Evolutionary conservation across 2,329 filamentous ascomycete genomes (phyloP).

Genomic region (Sordariomycetes sp.): DNA sequence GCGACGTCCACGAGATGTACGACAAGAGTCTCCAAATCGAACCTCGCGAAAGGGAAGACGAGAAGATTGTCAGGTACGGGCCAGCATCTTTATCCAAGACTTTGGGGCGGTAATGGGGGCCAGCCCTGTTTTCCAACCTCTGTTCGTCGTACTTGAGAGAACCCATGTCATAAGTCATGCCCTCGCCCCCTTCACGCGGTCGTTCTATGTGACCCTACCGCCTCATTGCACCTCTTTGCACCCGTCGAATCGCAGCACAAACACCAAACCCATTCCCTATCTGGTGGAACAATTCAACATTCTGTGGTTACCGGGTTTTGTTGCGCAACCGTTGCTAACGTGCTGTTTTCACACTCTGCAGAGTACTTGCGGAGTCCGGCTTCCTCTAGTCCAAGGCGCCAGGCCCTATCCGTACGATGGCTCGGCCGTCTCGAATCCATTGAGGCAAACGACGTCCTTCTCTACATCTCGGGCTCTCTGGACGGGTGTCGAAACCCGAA

Average conservation of each 20-base stretch:
- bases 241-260: neutral
- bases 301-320: neutral
- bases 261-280: neutral
- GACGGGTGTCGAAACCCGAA: neutral
- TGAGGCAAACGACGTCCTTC: neutral
- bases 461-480: neutral
- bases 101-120: neutral
- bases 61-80: slow-evolving; percentile 96
- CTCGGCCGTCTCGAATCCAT: neutral
- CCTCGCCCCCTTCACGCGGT: neutral
- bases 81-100: slow-evolving; percentile 7
- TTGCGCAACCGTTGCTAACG: neutral
- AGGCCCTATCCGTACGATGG: neutral
- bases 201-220: neutral
- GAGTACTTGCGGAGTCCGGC: slow-evolving; percentile 50
- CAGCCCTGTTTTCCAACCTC: neutral
- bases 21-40: slow-evolving; percentile 91
- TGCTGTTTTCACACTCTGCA: slow-evolving; percentile 16
- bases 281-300: neutral
- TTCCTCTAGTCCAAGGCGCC: slow-evolving; percentile 31
- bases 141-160: neutral
- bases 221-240: neutral
- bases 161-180: neutral
- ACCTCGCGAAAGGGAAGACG: slow-evolving; percentile 91
- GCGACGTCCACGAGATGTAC: slow-evolving; percentile 99